Evolutionary conservation across 805 yeast species (phyloP), one percentile per base, ranked within the genome.

Genomic region (Vanderwaltozyma yarrowii): DNA sequence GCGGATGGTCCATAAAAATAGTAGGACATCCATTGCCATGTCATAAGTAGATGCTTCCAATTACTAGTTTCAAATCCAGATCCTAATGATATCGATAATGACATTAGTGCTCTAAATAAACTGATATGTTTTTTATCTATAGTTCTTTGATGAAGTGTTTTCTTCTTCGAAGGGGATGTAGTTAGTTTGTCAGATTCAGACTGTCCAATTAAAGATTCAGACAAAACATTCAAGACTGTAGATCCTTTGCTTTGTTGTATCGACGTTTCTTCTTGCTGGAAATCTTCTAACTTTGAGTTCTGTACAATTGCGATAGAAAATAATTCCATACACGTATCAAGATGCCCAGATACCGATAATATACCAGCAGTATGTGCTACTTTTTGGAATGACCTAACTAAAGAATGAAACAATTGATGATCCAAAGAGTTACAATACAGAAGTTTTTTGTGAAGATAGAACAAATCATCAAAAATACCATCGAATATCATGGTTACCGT

Each of bases 311-410:
- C 62, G 12, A 50, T 44, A 1, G 76, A 65, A 45, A 75, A 67
- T n/a, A 68, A 45, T n/a, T 52, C 45, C 33, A 77, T 45, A 21
- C 74, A 70, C 9, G 74, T 71, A 49, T 85, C 82, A 35, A 94
- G 64, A 17, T 79, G 65, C 0, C 62, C 64, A 1, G 57, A 51
- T 11, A 81, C 53, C 0, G 76, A 78, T n/a, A 87, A 58, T 13
- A 85, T 62, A 0, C 96, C 96, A 0, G 88, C 71, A 0, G 88
- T 76, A 54, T 86, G 95, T 6, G 94, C 76, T 35, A 84, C 66
- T 45, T 80, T 78, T 55, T 89, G 96, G 7, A 84, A 67, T 0
- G 94, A 72, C 29, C 95, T 65, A 2, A 87, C 74, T 3, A 80
- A 51, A 9, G 66, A 60, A 40, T 81, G 81, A 56, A 83, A 88